These are phyloP conservation scores for Parafenestella ontariensis DNA, from an alignment of 2,329 filamentous ascomycete genomes.

Conservation along the genomic window DNA sequence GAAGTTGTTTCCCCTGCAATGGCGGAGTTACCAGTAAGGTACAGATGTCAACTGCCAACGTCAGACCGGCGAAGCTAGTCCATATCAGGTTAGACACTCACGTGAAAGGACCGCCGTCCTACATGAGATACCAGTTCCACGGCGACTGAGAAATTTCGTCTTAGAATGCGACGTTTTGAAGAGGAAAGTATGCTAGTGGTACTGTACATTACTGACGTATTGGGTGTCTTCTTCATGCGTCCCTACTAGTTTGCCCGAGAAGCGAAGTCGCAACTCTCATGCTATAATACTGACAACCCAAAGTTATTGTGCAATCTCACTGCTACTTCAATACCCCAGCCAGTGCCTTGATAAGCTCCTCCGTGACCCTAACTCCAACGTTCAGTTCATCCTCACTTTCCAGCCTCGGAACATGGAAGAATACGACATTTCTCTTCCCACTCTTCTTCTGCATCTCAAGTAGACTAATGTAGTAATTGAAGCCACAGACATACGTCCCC, in stretches of 20 bases:
- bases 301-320: background rate
- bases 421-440: slow-evolving; percentile 42
- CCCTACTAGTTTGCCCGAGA: too few species aligned
- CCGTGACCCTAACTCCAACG: slow-evolving; percentile 38
- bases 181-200: too few species aligned
- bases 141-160: too few species aligned
- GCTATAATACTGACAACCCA: too few species aligned
- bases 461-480: slow-evolving; percentile 53
- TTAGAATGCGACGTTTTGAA: too few species aligned
- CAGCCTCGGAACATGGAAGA: slow-evolving; percentile 52
- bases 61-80: too few species aligned
- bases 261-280: too few species aligned
- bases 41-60: slow-evolving; percentile 28
- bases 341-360: slow-evolving; percentile 46
- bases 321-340: slow-evolving; percentile 29
- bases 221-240: too few species aligned
- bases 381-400: slow-evolving; percentile 41
- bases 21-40: background rate
- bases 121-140: too few species aligned
- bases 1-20: background rate
- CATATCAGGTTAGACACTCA: slow-evolving; percentile 1
- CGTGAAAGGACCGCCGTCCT: too few species aligned
- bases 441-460: slow-evolving; percentile 29
- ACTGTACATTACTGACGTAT: too few species aligned
- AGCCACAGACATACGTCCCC: slow-evolving; percentile 54